phyloP scores from a whole-genome alignment of 2,329 filamentous ascomycete genomes.

The Lomentospora prolificans region DNA sequence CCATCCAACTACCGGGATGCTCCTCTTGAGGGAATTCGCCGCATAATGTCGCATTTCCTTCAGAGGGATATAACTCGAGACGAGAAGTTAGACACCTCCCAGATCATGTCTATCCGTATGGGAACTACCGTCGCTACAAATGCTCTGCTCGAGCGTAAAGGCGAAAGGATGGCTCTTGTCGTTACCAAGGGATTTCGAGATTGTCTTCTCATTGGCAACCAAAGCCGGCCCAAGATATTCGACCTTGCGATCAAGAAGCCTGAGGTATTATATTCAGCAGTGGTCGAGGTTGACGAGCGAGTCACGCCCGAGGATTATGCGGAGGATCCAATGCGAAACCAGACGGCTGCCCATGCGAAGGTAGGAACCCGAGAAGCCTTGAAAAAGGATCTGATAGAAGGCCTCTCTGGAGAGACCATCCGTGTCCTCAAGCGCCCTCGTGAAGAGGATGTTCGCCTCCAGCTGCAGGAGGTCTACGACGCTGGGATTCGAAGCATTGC shows the following conservation, averaged over 20 bases:
- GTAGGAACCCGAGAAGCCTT: slow-evolving; percentile 36
- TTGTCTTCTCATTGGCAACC: slow-evolving; percentile 81
- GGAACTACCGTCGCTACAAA: slow-evolving; percentile 93
- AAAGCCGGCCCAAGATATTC: slow-evolving; percentile 82
- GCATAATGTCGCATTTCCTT: slow-evolving; percentile 71
- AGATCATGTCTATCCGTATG: slow-evolving; percentile 90
- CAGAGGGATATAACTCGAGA: slow-evolving; percentile 69
- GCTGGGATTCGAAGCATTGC: slow-evolving; percentile 70
- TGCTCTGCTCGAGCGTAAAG: slow-evolving; percentile 80
- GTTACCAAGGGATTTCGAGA: slow-evolving; percentile 84
- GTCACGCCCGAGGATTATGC: slow-evolving; percentile 89
- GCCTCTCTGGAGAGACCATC: slow-evolving; percentile 59
- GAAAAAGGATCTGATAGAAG: slow-evolving; percentile 52
- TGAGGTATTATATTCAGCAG: slow-evolving; percentile 73
- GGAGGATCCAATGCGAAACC: slow-evolving; percentile 63
- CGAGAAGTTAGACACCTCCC: slow-evolving; percentile 66
- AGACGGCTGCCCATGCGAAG: slow-evolving; percentile 43
- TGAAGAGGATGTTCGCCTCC: slow-evolving; percentile 38
- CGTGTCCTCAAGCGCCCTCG: slow-evolving; percentile 54
- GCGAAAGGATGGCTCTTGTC: slow-evolving; percentile 77
- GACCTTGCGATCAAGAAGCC: slow-evolving; percentile 81
- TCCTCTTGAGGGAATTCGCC: slow-evolving; percentile 80
- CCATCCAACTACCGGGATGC: slow-evolving; percentile 86
- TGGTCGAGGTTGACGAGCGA: slow-evolving; percentile 84
- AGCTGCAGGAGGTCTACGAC: slow-evolving; percentile 51